Percentiles rank a stretch among this genome's conserved stretches.
Conservation (phyloP, 192 early-diverging fungal genomes). For the Fimicolochytrium jonesii region DNA sequence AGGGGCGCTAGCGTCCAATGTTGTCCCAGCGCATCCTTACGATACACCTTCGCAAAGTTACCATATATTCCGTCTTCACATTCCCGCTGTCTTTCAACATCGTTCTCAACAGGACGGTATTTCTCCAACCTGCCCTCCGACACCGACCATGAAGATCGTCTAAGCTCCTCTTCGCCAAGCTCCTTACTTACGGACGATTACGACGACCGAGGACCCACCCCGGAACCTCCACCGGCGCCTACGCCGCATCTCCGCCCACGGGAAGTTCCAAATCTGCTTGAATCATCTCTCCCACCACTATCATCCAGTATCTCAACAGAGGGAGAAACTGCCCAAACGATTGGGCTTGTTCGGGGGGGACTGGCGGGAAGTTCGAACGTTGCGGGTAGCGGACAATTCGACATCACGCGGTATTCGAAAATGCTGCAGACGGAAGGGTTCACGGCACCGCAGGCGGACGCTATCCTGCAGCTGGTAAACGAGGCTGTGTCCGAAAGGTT, state of each 20-base stretch:
- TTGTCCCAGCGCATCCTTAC: no score
- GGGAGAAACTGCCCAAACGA: background rate
- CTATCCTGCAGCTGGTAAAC: conserved; percentile 62
- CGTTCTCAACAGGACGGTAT: no score
- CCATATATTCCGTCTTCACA: no score
- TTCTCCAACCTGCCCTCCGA: background rate
- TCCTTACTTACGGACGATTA: background rate
- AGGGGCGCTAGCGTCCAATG: no score
- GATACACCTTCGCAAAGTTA: no score
- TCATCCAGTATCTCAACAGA: background rate
- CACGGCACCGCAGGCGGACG: conserved; percentile 61
- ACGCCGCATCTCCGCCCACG: background rate
- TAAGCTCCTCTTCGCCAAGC: background rate
- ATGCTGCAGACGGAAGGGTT: conserved; percentile 74
- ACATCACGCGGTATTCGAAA: conserved; percentile 68
- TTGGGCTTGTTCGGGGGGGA: background rate
- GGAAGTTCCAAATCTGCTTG: background rate
- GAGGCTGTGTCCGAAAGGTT: conserved; percentile 72
- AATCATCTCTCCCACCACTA: conserved; percentile 8
- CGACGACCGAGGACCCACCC: no score
- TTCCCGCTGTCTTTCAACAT: no score
- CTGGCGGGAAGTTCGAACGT: background rate
- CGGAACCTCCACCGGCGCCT: background rate
- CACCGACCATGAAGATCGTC: background rate
- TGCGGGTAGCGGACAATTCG: conserved; percentile 41